Percentiles rank a stretch among this genome's conserved stretches.
These are phyloP conservation scores for Chalciporus sp. DNA, from an alignment of 1,284 basidiomycete genomes.

Conservation along the genomic window DNA sequence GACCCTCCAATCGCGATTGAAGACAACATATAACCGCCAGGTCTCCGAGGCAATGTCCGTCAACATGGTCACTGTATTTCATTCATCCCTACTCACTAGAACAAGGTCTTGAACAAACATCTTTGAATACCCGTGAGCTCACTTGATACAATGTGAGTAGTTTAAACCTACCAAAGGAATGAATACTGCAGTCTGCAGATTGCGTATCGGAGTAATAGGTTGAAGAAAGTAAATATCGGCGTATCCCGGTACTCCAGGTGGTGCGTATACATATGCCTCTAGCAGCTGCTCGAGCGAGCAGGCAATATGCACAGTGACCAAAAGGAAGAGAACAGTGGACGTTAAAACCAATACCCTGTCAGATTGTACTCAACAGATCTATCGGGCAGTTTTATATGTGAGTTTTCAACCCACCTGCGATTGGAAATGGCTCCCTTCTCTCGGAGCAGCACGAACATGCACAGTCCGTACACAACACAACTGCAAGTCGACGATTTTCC, in stretches of 20 bases:
- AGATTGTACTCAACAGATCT: no score
- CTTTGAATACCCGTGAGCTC: no score
- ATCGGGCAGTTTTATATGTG: no score
- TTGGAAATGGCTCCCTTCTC: background rate
- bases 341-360: conserved; percentile 2
- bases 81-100: no score
- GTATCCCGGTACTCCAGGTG: background rate
- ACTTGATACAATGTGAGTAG: no score
- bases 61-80: no score
- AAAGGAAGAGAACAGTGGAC: conserved; percentile 1
- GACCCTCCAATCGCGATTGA: no score
- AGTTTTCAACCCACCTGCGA: background rate
- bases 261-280: conserved; percentile 1
- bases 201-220: no score
- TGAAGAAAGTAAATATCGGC: conserved; percentile 4
- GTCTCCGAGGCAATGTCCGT: no score
- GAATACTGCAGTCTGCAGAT: background rate
- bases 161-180: no score
- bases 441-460: background rate
- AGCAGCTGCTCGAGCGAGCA: conserved; percentile 5
- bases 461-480: background rate
- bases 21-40: no score
- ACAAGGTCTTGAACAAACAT: no score
- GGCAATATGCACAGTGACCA: background rate
- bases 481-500: background rate